Evolutionary conservation across 306 rosid genomes (phyloP).

Genomic region (Quercus glauca): DNA sequence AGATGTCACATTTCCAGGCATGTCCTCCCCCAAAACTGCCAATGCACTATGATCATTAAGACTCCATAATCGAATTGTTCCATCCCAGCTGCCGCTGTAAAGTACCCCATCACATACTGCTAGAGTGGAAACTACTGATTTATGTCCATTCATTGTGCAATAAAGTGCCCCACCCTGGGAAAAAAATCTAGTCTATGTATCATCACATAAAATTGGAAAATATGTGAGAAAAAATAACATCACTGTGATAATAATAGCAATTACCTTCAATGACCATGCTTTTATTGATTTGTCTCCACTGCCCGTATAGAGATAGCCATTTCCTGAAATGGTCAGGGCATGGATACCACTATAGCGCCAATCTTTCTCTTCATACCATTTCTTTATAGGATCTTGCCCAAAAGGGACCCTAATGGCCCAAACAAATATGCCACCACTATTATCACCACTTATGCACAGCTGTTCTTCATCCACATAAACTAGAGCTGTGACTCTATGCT

Average conservation of each 20-base stretch:
- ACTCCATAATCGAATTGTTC: conserved; percentile 90
- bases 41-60: conserved; percentile 75
- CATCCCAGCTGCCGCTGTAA: conserved; percentile 98
- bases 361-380: conserved; percentile 80
- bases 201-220: conserved; percentile 1
- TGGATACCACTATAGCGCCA: conserved; percentile 98
- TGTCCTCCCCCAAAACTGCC: conserved; percentile 71
- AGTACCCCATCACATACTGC: conserved; percentile 65
- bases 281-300: conserved; percentile 87
- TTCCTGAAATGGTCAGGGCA: conserved; percentile 56
- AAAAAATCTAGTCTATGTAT: conserved; percentile 25
- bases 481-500: conserved; percentile 75
- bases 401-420: conserved; percentile 64
- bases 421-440: conserved; percentile 73
- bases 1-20: conserved; percentile 48
- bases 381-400: conserved; percentile 61
- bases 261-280: conserved; percentile 79
- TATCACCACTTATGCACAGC: conserved; percentile 83
- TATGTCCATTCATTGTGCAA: conserved; percentile 82
- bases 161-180: conserved; percentile 66
- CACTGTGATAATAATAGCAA: conserved; percentile 2
- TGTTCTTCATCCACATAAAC: conserved; percentile 63
- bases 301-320: conserved; percentile 64
- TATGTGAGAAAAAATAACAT: conserved; percentile 13
- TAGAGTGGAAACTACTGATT: conserved; percentile 81